Base-by-base conservation (phyloP, 2,329 filamentous ascomycete genomes). In the Colletotrichum tanaceti region DNA sequence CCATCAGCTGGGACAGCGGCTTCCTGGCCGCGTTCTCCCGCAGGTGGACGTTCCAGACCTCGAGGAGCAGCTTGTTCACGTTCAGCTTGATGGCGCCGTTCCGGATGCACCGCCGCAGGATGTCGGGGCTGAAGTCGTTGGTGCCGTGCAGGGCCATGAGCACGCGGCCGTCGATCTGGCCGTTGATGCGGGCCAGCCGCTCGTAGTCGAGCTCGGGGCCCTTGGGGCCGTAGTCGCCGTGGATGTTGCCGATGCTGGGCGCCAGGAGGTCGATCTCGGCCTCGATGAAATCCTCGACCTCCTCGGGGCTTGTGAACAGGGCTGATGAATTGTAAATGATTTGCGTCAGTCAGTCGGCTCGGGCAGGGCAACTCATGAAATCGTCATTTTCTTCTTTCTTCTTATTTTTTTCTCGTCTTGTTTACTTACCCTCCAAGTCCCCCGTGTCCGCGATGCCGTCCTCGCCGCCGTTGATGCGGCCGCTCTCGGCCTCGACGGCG, bases 221-320 rank as follows among this genome's bases (percentile, higher is more conserved):
- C 18, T 86, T 79, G 0, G 87, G 85, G 0, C 90, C 90, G 77
- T 93, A 93, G 73, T 89, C 87, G 6, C 91, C 91, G 78, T 93
- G 91, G 52, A 93, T 89, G 73, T 93, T 93, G 4, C 91, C 91
- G 79, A 93, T 92, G 0, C 90, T 90, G 0, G 91, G 91, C 3
- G 91, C 91, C 16, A 94, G 80, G 81, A 90, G 90, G 73, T 93
- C 89, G 74, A 93, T 91, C 0, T 90, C 91, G 13, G 90, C 91
- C 2, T 82, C 85, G 4, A 92, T 85, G 73, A 94, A 93, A 73
- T 92, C 88, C 71, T 89, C 84, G 9, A 89, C 90, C 78, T 93
- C 87, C 70, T 91, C 89, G 0, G 87, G 85, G 0, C 89, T 92
- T 0, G 91, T 93, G 72, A 93, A 68, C 77, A 68, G 49, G 1